A percentile compares a stretch with the other conserved stretches of the same genome.
These are phyloP conservation scores for Aureobasidium mangrovei DNA, from an alignment of 2,329 filamentous ascomycete genomes.

Conservation along the genomic window DNA sequence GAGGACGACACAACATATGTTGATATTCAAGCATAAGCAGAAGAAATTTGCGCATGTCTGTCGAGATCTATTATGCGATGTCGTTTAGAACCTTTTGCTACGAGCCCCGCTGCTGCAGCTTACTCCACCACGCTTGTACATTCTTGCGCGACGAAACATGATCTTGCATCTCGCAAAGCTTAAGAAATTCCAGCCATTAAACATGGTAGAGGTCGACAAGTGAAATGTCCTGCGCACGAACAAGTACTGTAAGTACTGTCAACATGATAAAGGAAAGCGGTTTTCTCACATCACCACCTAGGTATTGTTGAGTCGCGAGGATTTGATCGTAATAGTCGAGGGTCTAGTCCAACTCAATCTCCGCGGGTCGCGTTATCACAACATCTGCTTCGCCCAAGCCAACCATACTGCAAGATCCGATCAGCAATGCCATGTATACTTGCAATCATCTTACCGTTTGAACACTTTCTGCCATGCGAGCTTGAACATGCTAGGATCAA, in stretches of 20 bases:
- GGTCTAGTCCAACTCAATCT: neutral
- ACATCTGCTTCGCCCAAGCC: neutral
- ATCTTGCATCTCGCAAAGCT: neutral
- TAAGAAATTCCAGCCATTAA: slow-evolving; percentile 4
- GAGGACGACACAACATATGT: too few relatives aligned
- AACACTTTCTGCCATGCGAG: slow-evolving; percentile 13
- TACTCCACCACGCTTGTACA: neutral
- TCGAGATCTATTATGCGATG: too few relatives aligned
- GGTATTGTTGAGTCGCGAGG: neutral
- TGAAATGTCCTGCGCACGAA: neutral
- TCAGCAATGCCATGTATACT: neutral
- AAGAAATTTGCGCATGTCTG: too few relatives aligned
- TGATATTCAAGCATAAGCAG: too few relatives aligned
- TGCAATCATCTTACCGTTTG: neutral
- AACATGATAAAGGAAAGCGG: too few relatives aligned
- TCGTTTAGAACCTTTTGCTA: too few relatives aligned
- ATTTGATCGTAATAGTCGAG: slow-evolving; percentile 11
- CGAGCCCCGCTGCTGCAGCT: too few relatives aligned
- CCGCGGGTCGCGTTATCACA: neutral
- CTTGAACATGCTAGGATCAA: neutral
- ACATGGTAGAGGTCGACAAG: slow-evolving; percentile 10
- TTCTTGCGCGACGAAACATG: neutral
- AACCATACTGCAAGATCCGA: neutral
- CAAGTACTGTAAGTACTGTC: neutral
- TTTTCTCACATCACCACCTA: slow-evolving; percentile 3